A percentile compares a stretch with the other conserved stretches of the same genome.
These are phyloP conservation scores for Hortaea sp. DNA, from an alignment of 2,329 filamentous ascomycete species.

Conservation along the genomic window DNA sequence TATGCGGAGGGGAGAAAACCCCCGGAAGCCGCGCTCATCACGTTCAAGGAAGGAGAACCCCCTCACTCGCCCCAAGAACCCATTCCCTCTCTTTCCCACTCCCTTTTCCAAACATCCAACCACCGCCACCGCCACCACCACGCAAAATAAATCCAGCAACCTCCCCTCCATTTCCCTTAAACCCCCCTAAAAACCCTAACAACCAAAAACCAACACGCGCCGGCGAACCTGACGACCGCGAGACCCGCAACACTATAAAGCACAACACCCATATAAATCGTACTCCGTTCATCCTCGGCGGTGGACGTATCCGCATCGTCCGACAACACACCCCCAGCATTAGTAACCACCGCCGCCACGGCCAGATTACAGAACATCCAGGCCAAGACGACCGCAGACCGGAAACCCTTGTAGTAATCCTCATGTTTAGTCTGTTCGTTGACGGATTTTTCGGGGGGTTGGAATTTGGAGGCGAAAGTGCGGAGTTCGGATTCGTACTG, in stretches of 20 bases:
- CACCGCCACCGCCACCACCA: too few species aligned
- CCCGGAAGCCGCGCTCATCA: too few species aligned
- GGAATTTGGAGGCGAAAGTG: slow-evolving; percentile 64
- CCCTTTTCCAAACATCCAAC: too few species aligned
- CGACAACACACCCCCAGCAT: slow-evolving; percentile 66
- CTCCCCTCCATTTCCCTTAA: slow-evolving; percentile 4
- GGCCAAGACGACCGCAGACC: slow-evolving; percentile 78
- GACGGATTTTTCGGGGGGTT: slow-evolving; percentile 56
- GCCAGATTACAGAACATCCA: slow-evolving; percentile 98
- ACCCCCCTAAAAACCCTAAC: slow-evolving; percentile 65
- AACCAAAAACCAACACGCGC: slow-evolving; percentile 85
- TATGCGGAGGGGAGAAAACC: too few species aligned
- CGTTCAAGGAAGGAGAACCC: too few species aligned
- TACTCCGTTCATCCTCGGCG: slow-evolving; percentile 45
- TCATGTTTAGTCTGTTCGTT: slow-evolving; percentile 71
- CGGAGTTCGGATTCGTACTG: slow-evolving; percentile 82
- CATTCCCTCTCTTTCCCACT: too few species aligned
- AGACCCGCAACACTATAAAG: slow-evolving; percentile 81
- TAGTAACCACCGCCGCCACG: slow-evolving; percentile 75
- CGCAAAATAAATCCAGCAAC: too few species aligned
- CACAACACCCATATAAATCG: slow-evolving; percentile 77
- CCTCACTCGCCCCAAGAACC: too few species aligned
- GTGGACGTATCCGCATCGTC: slow-evolving; percentile 15
- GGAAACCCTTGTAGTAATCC: slow-evolving; percentile 96
- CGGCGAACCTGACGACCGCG: slow-evolving; percentile 76